These are phyloP conservation scores for Geoglossum cookeanum DNA, from an alignment of 2,329 filamentous ascomycete genomes.

Conservation along the genomic window DNA sequence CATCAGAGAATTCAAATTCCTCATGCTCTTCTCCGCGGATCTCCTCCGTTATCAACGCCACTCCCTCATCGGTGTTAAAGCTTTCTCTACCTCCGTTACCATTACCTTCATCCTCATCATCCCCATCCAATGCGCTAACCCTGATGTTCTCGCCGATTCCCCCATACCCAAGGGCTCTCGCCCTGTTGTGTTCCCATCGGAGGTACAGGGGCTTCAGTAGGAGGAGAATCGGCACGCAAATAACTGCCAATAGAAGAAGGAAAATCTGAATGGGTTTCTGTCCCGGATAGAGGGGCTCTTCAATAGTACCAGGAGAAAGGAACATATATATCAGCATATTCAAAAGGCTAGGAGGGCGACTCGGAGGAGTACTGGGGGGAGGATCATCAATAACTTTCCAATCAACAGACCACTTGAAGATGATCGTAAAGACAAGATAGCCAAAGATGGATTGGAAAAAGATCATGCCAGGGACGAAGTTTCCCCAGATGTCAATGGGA, in stretches of 20 bases:
- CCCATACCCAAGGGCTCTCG: slow-evolving; percentile 74
- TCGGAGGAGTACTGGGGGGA: too few relatives aligned
- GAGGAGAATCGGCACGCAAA: slow-evolving; percentile 76
- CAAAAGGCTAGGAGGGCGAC: slow-evolving; percentile 57
- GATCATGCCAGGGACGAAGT: slow-evolving; percentile 95
- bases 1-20: slow-evolving; percentile 91
- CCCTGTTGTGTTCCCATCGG: slow-evolving; percentile 79
- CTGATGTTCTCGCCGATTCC: slow-evolving; percentile 77
- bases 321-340: slow-evolving; percentile 99
- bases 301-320: slow-evolving; percentile 59
- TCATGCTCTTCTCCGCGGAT: slow-evolving; percentile 62
- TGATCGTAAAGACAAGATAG: slow-evolving; percentile 79
- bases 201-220: slow-evolving; percentile 95
- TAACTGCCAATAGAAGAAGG: slow-evolving; percentile 62
- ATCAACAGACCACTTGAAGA: slow-evolving; percentile 94
- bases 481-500: slow-evolving; percentile 89
- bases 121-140: slow-evolving; percentile 77
- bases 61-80: slow-evolving; percentile 58
- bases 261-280: slow-evolving; percentile 60
- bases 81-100: slow-evolving; percentile 42
- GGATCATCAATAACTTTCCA: slow-evolving; percentile 46
- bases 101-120: slow-evolving; percentile 38
- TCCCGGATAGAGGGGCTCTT: slow-evolving; percentile 57
- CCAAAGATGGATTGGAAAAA: slow-evolving; percentile 99
- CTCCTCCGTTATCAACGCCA: slow-evolving; percentile 77